Evolutionary conservation across 768 basidiomycete genomes (phyloP), one percentile per base, ranked within the genome.

Genomic region (Psilocybe sp.): DNA sequence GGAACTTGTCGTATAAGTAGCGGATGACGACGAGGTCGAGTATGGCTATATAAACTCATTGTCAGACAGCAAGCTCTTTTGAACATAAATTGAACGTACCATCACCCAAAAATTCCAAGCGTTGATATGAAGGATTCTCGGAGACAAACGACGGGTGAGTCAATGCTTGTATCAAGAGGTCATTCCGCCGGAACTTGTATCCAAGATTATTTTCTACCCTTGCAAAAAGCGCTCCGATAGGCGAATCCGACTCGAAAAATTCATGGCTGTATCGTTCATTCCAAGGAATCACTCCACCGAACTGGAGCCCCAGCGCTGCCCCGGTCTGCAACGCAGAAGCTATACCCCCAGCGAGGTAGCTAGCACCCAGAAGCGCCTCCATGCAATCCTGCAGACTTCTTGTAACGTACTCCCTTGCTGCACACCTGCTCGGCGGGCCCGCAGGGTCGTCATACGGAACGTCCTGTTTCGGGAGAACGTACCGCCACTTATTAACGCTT

Each of bases 21-120:
- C 82, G 71, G 61, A 87, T 76, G 35, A 92, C 80, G 38, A 85
- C 87, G 20, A 91, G 64, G 56, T 89, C 82, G 20, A 89, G 72
- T 20, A 91, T 66, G 31, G 87, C 89, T 90, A 57, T 18, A 51
- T 14, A 53, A 15, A 44, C n/a, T 36, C 14, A 54, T 54, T 14
- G 37, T 57, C 18, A 60, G 46, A 38, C 8, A 37, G 3, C 60
- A 55, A 11, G 43, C 31, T 43, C 15, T 28, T 16, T 44, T 37
- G 28, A 42, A 39, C 33, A 33, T 9, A 34, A 49, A 28, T 28
- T 36, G 5, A 19, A 62, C 82, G 69, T 63, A 92, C 92, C 89
- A 62, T 96, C 93, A 31, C 93, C 93, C 2, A 96, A 75, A 58
- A 92, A 94, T 58, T 96, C 93, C 10, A 94, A 70, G 12, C 93